Conservation (phyloP, 2,329 filamentous ascomycete species). For the Trichoderma harzianum region DNA sequence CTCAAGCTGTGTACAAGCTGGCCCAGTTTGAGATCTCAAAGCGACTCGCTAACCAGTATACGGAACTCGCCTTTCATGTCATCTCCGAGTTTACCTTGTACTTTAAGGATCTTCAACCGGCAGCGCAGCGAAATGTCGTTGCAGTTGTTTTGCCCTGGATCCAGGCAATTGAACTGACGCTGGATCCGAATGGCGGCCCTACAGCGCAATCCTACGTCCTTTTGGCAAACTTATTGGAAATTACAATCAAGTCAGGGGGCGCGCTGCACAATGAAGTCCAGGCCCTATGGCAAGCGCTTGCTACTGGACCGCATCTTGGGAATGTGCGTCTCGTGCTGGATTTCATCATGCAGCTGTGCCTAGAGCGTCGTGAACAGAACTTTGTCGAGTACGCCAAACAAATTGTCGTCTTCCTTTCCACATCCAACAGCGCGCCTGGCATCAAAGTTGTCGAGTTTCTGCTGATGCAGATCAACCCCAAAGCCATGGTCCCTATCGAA, state of each 20-base stretch:
- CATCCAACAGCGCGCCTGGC: slow-evolving; percentile 67
- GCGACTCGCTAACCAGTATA: slow-evolving; percentile 80
- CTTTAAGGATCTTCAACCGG: slow-evolving; percentile 81
- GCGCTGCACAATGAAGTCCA: slow-evolving; percentile 94
- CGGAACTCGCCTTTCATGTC: slow-evolving; percentile 84
- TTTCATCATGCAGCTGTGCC: slow-evolving; percentile 90
- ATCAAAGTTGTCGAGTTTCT: slow-evolving; percentile 94
- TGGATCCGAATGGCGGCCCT: slow-evolving; percentile 87
- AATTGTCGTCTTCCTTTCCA: slow-evolving; percentile 93
- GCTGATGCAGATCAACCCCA: slow-evolving; percentile 84
- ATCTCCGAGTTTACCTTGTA: slow-evolving; percentile 95
- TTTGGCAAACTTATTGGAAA: slow-evolving; percentile 89
- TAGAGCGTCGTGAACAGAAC: slow-evolving; percentile 93
- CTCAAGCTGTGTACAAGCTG: slow-evolving; percentile 94
- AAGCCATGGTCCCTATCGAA: slow-evolving; percentile 93
- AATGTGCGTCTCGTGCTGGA: slow-evolving; percentile 94
- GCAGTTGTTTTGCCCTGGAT: slow-evolving; percentile 96
- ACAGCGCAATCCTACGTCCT: slow-evolving; percentile 92
- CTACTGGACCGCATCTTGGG: slow-evolving; percentile 85
- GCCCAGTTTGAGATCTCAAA: slow-evolving; percentile 97
- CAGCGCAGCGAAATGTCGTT: slow-evolving; percentile 88
- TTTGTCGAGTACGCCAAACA: slow-evolving; percentile 98
- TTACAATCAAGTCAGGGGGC: slow-evolving; percentile 87
- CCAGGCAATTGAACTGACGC: slow-evolving; percentile 84
- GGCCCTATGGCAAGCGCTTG: slow-evolving; percentile 93